These are phyloP conservation scores for Salix purpurea DNA, from an alignment of 345 rosid genomes.

Conservation along the genomic window DNA sequence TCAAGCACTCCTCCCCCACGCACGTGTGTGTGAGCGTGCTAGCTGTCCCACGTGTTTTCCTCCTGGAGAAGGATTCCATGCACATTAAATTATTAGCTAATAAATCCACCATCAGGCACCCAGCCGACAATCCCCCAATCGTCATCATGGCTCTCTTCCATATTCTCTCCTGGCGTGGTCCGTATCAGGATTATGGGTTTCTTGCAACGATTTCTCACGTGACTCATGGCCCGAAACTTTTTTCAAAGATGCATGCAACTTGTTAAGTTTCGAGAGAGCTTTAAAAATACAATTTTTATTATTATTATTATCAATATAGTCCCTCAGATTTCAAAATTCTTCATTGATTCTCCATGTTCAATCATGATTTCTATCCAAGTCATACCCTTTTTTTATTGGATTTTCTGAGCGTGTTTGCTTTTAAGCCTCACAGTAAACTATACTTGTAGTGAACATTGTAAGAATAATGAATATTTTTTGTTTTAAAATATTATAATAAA, in stretches of 20 bases:
- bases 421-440: no score
- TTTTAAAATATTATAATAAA: no score
- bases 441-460: no score
- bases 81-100: background rate
- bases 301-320: no score
- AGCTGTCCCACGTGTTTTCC: conserved; percentile 15
- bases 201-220: background rate
- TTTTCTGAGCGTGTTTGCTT: no score
- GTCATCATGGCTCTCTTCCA: background rate
- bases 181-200: background rate
- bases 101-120: background rate
- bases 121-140: background rate
- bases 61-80: background rate
- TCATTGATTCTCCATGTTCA: background rate
- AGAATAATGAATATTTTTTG: background rate
- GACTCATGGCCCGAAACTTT: background rate
- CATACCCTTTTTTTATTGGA: no score
- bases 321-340: background rate
- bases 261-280: background rate
- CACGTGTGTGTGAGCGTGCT: conserved; percentile 6
- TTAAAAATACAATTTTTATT: no score
- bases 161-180: background rate
- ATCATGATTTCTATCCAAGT: background rate
- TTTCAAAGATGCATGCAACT: background rate
- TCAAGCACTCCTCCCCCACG: background rate